A percentile compares a stretch with the other conserved stretches of the same genome.
These are phyloP conservation scores for Fusarium sp. DNA, from an alignment of 2,329 filamentous ascomycete genomes.

Conservation along the genomic window DNA sequence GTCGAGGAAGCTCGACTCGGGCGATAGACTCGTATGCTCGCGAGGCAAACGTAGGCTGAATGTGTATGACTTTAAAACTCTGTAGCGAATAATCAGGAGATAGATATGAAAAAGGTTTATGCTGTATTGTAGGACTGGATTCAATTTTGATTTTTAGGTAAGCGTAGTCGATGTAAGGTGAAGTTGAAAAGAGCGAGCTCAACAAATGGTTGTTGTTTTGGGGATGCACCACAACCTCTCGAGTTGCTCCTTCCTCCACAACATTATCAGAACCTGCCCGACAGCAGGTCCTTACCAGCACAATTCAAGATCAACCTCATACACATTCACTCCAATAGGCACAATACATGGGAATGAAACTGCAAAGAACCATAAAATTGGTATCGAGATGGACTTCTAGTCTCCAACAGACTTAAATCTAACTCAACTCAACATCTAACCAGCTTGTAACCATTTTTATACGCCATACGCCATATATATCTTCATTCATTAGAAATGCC, in stretches of 20 bases:
- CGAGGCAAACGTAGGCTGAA: not conserved
- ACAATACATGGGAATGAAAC: not conserved
- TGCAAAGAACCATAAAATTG: slow-evolving; percentile 32
- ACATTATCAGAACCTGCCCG: not conserved
- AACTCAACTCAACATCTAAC: slow-evolving; percentile 41
- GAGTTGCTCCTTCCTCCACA: not conserved
- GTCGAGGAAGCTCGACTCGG: not conserved
- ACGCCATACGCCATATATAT: slow-evolving; percentile 43
- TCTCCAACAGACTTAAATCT: slow-evolving; percentile 36
- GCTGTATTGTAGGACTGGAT: not conserved
- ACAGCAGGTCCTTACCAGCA: not conserved
- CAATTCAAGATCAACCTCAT: not conserved
- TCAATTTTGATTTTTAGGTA: not conserved
- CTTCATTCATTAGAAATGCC: slow-evolving; percentile 41
- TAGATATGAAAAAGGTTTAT: not conserved
- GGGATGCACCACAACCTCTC: not conserved
- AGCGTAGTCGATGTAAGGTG: not conserved
- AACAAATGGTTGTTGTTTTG: not conserved
- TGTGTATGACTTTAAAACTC: not conserved
- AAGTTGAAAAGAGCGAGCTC: not conserved
- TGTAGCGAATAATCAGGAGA: not conserved
- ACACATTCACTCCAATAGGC: not conserved
- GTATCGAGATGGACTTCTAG: slow-evolving; percentile 40
- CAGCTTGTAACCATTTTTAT: slow-evolving; percentile 37
- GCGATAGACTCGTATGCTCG: not conserved